phyloP scores from a whole-genome alignment of 2,329 filamentous ascomycete species.

The Sporothrix variecibatus region DNA sequence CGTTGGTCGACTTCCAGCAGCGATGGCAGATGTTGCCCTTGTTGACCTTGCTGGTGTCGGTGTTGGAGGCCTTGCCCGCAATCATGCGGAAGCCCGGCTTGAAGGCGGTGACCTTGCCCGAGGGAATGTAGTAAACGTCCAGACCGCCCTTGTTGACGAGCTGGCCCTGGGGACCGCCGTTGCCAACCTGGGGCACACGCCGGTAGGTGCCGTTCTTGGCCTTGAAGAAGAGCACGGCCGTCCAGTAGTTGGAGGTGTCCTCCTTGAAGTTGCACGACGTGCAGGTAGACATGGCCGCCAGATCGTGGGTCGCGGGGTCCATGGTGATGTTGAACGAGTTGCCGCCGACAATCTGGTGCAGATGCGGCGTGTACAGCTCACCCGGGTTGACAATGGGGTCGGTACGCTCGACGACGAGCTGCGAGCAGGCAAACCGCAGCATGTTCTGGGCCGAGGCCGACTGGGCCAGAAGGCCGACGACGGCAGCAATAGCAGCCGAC shows the following conservation, averaged over 20 bases:
- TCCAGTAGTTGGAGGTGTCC: constrained; percentile 52
- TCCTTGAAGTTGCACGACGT: constrained; percentile 48
- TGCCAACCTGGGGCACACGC: constrained; percentile 48
- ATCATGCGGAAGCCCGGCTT: constrained; percentile 51
- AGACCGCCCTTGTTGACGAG: constrained; percentile 48
- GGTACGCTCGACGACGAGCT: constrained; percentile 50
- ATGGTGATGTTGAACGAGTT: constrained; percentile 50
- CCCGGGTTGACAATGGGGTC: constrained; percentile 51
- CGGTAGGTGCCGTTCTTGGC: constrained; percentile 47
- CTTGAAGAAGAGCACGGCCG: constrained; percentile 50
- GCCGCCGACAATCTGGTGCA: constrained; percentile 51
- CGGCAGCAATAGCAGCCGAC: constrained; percentile 23
- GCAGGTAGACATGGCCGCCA: constrained; percentile 42
- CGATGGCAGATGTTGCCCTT: constrained; percentile 49
- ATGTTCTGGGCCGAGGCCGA: constrained; percentile 42
- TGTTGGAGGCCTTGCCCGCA: constrained; percentile 48
- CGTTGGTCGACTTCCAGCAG: constrained; percentile 50
- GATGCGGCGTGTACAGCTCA: constrained; percentile 47
- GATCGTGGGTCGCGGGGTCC: constrained; percentile 42
- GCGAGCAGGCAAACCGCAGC: constrained; percentile 51
- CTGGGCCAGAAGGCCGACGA: constrained; percentile 36
- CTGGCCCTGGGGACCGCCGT: constrained; percentile 47
- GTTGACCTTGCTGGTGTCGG: constrained; percentile 43
- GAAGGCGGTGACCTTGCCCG: constrained; percentile 46
- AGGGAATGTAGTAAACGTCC: constrained; percentile 49